Evolutionary conservation across 176 grass and related monocot species (phyloP), one percentile per base, ranked within the genome.

Genomic region (Saccharum officinarum): DNA sequence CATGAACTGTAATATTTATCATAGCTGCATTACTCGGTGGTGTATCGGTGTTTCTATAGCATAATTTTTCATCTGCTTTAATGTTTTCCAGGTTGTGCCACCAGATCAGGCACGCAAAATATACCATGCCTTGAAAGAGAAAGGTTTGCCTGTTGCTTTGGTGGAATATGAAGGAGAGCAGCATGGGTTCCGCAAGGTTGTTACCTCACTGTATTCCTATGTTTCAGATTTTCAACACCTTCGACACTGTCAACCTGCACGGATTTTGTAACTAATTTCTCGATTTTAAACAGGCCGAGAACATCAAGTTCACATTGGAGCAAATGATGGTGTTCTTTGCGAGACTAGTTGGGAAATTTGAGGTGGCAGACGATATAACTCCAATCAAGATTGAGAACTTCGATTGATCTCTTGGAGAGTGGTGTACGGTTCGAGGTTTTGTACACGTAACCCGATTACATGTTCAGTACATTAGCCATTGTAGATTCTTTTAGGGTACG

Each of bases 131-230:
- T 78, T 98, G 57, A 98, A 94, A 87, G 96, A 92, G 31, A 95
- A 73, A 50, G 96, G 93, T 26, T 60, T 98, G 81, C 91, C 96
- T 63, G 96, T 98, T 92, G 93, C 89, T 66, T 92, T 98, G 84
- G 89, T 98, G 11, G 96, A 98, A 87, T 98, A 98, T 23, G 93
- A 98, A 89, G 96, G 96, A 33, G 96, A 94, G 70, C 96, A 98
- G 23, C 93, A 95, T 63, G 91, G 96, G 5, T 98, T 98, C 78
- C 87, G 93, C 63, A 94, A 95, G 96, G 96, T 98, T 61, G 5
- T 68, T 40, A 55, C 16, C 33, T 57, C 67, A 57, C 67, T 41
- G 6, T 15, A 33, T 36, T 70, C 59, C 68, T 75, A 26, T 67
- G 15, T 61, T 81, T 80, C n/a, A 45, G 5, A 14, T 3, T 72